Evolutionary conservation across 2,329 filamentous ascomycete genomes (phyloP).

Genomic region (Aspergillus sp.): DNA sequence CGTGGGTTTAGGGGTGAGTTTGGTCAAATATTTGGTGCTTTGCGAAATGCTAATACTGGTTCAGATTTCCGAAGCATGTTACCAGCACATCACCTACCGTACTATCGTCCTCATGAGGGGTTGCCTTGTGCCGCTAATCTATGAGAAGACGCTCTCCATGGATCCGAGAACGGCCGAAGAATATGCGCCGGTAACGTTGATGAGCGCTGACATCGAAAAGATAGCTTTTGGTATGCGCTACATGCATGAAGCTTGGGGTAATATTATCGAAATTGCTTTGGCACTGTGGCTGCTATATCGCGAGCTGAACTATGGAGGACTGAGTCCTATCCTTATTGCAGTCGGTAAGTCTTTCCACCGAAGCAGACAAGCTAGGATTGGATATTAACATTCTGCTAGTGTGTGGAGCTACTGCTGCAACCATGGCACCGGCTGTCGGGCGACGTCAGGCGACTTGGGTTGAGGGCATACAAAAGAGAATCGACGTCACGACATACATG

Average conservation of each 20-base stretch:
- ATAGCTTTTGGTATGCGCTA: constrained; percentile 23
- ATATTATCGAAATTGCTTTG: constrained; percentile 18
- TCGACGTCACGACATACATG: constrained; percentile 30
- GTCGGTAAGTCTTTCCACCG: constrained; percentile 6
- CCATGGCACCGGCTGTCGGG: constrained; percentile 3
- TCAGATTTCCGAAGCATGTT: constrained; percentile 35
- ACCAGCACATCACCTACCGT: constrained; percentile 12
- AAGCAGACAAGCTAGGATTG: too few relatives aligned
- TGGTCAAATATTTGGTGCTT: not conserved
- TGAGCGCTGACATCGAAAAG: constrained; percentile 37
- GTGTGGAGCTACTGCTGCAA: constrained; percentile 1
- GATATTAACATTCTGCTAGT: not conserved
- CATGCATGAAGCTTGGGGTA: constrained; percentile 33
- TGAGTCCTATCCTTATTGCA: constrained; percentile 25
- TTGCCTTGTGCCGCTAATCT: constrained; percentile 29
- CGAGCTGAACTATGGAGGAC: constrained; percentile 25
- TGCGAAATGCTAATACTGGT: not conserved
- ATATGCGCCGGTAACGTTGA: constrained; percentile 33
- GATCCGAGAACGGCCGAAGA: constrained; percentile 16
- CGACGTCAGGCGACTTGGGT: constrained; percentile 29
- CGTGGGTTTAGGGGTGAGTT: not conserved
- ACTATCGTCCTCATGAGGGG: constrained; percentile 10
- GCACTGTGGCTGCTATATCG: constrained; percentile 22
- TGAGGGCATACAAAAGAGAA: constrained; percentile 27
- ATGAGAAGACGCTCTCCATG: constrained; percentile 31